phyloP scores from a whole-genome alignment of 257 asterid genomes.

The Mitragyna speciosa region DNA sequence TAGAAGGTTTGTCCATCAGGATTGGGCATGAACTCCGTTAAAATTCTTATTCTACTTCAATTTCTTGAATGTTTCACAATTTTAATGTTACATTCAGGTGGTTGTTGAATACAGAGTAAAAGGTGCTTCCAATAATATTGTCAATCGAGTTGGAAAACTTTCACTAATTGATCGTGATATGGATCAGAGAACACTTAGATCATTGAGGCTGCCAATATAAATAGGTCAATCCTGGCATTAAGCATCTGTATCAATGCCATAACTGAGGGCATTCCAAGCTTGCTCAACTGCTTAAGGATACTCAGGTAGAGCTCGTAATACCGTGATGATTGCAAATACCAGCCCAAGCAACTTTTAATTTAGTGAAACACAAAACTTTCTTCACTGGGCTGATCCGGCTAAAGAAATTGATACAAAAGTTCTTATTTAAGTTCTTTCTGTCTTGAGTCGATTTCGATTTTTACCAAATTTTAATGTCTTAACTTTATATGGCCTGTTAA shows the following conservation, averaged over 20 bases:
- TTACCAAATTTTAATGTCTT: not conserved
- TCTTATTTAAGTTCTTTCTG: not conserved
- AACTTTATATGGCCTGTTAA: not conserved
- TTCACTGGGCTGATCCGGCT: conserved; percentile 79
- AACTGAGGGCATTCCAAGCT: conserved; percentile 70
- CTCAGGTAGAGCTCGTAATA: conserved; percentile 65
- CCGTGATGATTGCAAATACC: conserved; percentile 68
- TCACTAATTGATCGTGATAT: conserved; percentile 69
- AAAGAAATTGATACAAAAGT: conserved; percentile 66
- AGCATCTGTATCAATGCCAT: conserved; percentile 74
- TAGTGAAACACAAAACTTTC: conserved; percentile 66
- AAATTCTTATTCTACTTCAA: not conserved
- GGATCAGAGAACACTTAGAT: conserved; percentile 66
- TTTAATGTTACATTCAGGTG: conserved; percentile 35
- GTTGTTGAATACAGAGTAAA: conserved; percentile 43
- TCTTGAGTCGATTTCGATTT: not conserved
- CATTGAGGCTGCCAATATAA: conserved; percentile 70
- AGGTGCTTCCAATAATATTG: conserved; percentile 40
- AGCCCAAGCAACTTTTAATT: conserved; percentile 59
- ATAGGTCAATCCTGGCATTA: conserved; percentile 60
- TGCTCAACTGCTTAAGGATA: conserved; percentile 67
- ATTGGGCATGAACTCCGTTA: not conserved
- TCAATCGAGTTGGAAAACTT: conserved; percentile 57
- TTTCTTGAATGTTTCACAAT: not conserved
- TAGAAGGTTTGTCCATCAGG: no score